Evolutionary conservation across 2,329 filamentous ascomycete species (phyloP).

Genomic region (Pezicula neosporulosa): DNA sequence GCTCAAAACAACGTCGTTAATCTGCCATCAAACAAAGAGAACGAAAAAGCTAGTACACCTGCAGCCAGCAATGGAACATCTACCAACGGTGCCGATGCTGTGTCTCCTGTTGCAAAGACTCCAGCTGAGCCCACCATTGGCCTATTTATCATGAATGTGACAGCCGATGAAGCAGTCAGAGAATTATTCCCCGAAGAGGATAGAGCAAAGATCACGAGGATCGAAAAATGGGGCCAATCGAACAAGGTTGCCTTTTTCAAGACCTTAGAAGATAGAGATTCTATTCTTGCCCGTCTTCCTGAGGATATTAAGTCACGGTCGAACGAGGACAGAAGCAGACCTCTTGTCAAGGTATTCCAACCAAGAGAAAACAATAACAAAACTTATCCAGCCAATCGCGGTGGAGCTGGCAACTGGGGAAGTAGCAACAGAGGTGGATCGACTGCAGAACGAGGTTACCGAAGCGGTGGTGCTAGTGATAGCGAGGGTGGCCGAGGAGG

Average conservation of each 20-base stretch:
- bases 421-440: conserved; percentile 61
- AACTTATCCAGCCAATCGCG: conserved; percentile 51
- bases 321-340: conserved; percentile 70
- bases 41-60: conserved; percentile 47
- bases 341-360: conserved; percentile 80
- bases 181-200: conserved; percentile 83
- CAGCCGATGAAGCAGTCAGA: conserved; percentile 76
- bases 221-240: conserved; percentile 74
- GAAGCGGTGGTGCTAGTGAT: conserved; percentile 79
- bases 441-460: conserved; percentile 63
- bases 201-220: conserved; percentile 71
- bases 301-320: conserved; percentile 71
- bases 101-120: conserved; percentile 59
- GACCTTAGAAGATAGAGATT: conserved; percentile 74
- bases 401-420: conserved; percentile 66
- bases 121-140: conserved; percentile 70
- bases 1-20: conserved; percentile 27
- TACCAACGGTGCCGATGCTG: conserved; percentile 44
- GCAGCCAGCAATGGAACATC: conserved; percentile 47
- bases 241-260: conserved; percentile 88
- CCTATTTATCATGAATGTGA: conserved; percentile 86
- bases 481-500: conserved; percentile 57
- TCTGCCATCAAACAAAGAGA: conserved; percentile 46
- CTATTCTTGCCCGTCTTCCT: conserved; percentile 70
- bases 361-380: conserved; percentile 52